These are phyloP conservation scores for Sclerotinia nivalis DNA, from an alignment of 2,329 filamentous ascomycete genomes.

Conservation along the genomic window DNA sequence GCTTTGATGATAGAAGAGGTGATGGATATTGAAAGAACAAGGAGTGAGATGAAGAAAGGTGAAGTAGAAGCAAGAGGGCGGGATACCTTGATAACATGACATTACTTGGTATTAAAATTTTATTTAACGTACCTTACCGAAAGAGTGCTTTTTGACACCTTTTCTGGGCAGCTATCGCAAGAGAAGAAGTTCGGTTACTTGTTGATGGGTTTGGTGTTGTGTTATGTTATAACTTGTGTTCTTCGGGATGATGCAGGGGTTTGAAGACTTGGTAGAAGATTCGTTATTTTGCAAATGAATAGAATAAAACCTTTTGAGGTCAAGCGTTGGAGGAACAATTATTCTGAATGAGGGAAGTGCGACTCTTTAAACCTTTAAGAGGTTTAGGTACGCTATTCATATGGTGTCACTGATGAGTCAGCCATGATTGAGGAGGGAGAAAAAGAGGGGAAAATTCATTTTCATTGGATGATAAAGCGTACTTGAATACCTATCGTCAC, in stretches of 20 bases:
- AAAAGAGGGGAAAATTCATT: neutral
- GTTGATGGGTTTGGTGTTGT: neutral
- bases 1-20: neutral
- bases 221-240: neutral
- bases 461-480: neutral
- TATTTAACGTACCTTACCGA: conserved; percentile 16
- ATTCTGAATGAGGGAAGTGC: conserved; percentile 13
- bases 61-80: neutral
- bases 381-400: neutral
- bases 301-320: conserved; percentile 6
- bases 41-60: neutral
- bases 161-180: neutral
- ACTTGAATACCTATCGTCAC: neutral
- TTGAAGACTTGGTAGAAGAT: neutral
- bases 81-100: neutral
- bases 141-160: conserved; percentile 2
- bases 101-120: neutral
- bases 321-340: conserved; percentile 11
- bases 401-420: conserved; percentile 15
- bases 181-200: neutral
- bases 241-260: conserved; percentile 1
- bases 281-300: neutral
- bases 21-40: neutral
- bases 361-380: conserved; percentile 13
- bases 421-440: neutral